phyloP scores from a whole-genome alignment of 2,329 filamentous ascomycete genomes.

The Sporothrix globosa region DNA sequence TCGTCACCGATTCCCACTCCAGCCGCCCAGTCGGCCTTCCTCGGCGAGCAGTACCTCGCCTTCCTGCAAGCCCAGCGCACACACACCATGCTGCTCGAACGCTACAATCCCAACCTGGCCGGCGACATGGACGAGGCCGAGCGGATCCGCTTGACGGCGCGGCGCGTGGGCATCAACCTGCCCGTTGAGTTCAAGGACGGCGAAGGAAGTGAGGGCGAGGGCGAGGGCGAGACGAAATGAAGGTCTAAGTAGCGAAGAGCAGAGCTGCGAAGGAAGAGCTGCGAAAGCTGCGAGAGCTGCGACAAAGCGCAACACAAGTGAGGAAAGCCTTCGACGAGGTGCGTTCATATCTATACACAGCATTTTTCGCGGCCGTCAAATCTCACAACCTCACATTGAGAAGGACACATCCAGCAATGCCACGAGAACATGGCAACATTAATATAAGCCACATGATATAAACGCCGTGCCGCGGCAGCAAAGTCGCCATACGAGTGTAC shows the following conservation, averaged over 20 bases:
- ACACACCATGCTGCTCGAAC: slow-evolving; percentile 79
- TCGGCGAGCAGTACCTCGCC: slow-evolving; percentile 76
- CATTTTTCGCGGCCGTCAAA: neutral
- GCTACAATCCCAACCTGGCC: slow-evolving; percentile 91
- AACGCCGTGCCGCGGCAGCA: slow-evolving; percentile 9
- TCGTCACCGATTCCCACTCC: slow-evolving; percentile 23
- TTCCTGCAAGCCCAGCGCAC: slow-evolving; percentile 85
- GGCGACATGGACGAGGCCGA: slow-evolving; percentile 75
- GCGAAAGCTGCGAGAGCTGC: neutral
- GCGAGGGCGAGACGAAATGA: slow-evolving; percentile 8
- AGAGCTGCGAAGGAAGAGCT: neutral
- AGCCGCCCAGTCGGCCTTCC: slow-evolving; percentile 33
- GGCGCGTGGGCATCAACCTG: slow-evolving; percentile 88
- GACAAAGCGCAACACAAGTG: neutral
- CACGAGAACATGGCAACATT: neutral
- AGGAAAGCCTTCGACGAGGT: neutral
- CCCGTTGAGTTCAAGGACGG: slow-evolving; percentile 61
- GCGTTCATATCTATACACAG: neutral
- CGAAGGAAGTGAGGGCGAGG: neutral
- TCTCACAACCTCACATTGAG: neutral
- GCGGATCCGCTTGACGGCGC: slow-evolving; percentile 77
- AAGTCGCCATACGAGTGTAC: neutral
- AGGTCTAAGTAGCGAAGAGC: neutral
- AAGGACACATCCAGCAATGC: neutral
- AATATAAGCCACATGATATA: neutral